Conservation (phyloP, 2,329 filamentous ascomycete genomes). For the Emydomyces testavorans region DNA sequence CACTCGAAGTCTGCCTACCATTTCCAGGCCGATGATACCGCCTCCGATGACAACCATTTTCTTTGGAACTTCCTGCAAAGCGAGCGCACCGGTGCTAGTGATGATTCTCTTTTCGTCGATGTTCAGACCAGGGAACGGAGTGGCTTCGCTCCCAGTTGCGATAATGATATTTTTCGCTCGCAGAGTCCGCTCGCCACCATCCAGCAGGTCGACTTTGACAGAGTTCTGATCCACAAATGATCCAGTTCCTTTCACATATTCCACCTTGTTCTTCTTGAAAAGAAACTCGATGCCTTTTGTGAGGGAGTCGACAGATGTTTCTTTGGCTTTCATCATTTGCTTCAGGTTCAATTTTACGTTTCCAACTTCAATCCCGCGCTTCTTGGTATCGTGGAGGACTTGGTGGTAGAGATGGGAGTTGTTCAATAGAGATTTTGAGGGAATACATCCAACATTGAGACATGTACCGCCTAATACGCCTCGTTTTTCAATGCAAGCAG, state of each 20-base stretch:
- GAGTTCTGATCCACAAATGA: constrained; percentile 82
- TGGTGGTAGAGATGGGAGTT: constrained; percentile 98
- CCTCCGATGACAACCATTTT: constrained; percentile 96
- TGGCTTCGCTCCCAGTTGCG: constrained; percentile 88
- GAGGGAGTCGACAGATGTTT: constrained; percentile 72
- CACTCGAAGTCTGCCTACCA: constrained; percentile 44
- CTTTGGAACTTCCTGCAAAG: constrained; percentile 81
- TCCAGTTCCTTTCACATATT: constrained; percentile 91
- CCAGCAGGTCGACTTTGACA: constrained; percentile 76
- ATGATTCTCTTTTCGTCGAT: constrained; percentile 97
- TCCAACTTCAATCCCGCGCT: constrained; percentile 91
- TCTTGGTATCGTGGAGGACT: constrained; percentile 92
- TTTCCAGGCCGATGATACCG: constrained; percentile 97
- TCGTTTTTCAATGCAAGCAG: constrained; percentile 96
- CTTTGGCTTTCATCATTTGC: constrained; percentile 98
- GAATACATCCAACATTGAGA: constrained; percentile 97
- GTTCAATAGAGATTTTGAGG: constrained; percentile 98
- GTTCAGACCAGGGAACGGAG: constrained; percentile 88
- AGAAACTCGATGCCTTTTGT: constrained; percentile 98
- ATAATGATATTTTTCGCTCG: constrained; percentile 96
- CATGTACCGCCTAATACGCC: constrained; percentile 91
- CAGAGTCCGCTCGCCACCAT: constrained; percentile 80
- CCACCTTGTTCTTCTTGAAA: constrained; percentile 98
- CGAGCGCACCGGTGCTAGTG: constrained; percentile 88
- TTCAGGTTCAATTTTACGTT: constrained; percentile 92